phyloP scores from a whole-genome alignment of 257 asterid genomes.

The Solanum dulcamara region DNA sequence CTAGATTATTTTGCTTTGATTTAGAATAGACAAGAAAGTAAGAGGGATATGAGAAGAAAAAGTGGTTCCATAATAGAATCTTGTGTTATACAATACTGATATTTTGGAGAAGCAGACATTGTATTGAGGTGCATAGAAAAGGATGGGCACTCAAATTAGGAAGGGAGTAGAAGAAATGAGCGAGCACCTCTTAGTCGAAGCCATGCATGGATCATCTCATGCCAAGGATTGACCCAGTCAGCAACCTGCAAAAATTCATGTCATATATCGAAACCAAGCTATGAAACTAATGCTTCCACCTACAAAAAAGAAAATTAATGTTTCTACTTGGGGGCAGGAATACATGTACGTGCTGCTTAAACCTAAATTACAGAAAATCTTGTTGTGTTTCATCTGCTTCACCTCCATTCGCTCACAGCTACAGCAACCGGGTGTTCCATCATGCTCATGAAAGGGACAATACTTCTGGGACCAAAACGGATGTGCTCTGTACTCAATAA shows the following conservation, averaged over 20 bases:
- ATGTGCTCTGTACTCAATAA: conserved; percentile 83
- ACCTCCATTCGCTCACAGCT: conserved; percentile 99
- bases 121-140: not conserved
- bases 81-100: not conserved
- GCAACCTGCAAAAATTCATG: conserved; percentile 31
- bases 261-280: not conserved
- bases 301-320: not conserved
- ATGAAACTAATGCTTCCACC: not conserved
- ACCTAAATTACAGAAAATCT: not conserved
- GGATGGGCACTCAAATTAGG: not conserved
- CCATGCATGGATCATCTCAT: conserved; percentile 98
- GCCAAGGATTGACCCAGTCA: conserved; percentile 83
- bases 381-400: not conserved
- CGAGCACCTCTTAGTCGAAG: conserved; percentile 57
- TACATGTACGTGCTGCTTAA: not conserved
- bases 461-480: conserved; percentile 98
- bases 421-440: conserved; percentile 90
- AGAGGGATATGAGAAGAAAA: not conserved
- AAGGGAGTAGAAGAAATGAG: not conserved
- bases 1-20: not conserved
- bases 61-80: not conserved
- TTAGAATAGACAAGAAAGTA: not conserved
- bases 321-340: not conserved
- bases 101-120: not conserved
- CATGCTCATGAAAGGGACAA: conserved; percentile 92